These are phyloP conservation scores for Amanita fuliginea DNA, from an alignment of 768 basidiomycete genomes.

Conservation along the genomic window DNA sequence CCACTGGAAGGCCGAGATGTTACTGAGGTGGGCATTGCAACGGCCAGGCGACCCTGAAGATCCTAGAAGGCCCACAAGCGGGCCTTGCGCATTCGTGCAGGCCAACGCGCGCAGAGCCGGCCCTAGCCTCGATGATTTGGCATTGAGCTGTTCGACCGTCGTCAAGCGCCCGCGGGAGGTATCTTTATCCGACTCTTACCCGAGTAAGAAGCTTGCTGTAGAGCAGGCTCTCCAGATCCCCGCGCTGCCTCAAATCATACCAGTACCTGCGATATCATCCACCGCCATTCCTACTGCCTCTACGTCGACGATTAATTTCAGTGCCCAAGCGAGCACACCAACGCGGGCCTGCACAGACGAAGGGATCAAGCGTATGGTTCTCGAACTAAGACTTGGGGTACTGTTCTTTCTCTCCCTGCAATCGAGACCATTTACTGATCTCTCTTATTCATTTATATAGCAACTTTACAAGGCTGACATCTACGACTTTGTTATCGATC, in stretches of 20 bases:
- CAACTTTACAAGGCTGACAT: conserved; percentile 1
- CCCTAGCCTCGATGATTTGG: not conserved
- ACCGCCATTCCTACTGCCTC: not conserved
- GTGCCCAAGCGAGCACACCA: not conserved
- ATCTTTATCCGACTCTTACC: not conserved
- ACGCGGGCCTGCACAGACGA: not conserved
- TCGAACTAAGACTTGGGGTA: not conserved
- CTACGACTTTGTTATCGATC: not conserved
- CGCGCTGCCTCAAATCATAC: not conserved
- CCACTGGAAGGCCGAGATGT: conserved; percentile 5
- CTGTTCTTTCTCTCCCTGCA: not conserved
- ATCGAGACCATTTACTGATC: not conserved
- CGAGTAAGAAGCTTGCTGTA: not conserved
- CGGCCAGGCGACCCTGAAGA: not conserved
- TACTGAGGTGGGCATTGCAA: conserved; percentile 1
- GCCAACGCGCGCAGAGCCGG: not conserved
- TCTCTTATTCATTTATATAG: not conserved
- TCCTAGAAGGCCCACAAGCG: not conserved
- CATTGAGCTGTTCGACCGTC: not conserved
- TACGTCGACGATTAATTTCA: not conserved
- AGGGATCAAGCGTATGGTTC: not conserved
- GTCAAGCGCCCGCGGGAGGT: conserved; percentile 3
- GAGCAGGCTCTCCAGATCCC: not conserved
- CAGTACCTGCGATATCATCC: not conserved
- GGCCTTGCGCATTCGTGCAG: not conserved